Percentiles rank a stretch among this genome's conserved stretches.
These are phyloP conservation scores for Colletotrichum scovillei DNA, from an alignment of 2,329 filamentous ascomycete genomes.

Conservation along the genomic window DNA sequence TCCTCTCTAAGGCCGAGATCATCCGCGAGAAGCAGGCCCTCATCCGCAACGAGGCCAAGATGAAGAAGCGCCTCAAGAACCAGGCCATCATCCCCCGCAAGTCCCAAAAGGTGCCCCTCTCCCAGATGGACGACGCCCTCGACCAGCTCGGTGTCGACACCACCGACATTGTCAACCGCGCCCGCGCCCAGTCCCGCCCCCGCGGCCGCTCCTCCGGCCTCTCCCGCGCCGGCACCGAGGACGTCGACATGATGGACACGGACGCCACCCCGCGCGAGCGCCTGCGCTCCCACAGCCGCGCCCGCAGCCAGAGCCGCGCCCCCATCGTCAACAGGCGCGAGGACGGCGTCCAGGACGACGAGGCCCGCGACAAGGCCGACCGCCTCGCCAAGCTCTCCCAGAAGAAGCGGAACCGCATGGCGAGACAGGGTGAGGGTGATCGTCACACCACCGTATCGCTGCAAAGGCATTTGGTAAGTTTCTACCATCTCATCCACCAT, in stretches of 20 bases:
- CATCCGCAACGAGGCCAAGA: slow-evolving; percentile 93
- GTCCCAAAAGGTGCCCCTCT: slow-evolving; percentile 82
- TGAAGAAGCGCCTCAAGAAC: slow-evolving; percentile 98
- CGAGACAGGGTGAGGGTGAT: slow-evolving; percentile 95
- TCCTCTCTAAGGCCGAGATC: slow-evolving; percentile 90
- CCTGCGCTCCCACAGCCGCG: slow-evolving; percentile 79
- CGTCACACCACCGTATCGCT: slow-evolving; percentile 85
- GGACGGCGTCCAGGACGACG: slow-evolving; percentile 79
- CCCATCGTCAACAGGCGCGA: slow-evolving; percentile 74
- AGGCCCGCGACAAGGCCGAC: slow-evolving; percentile 81
- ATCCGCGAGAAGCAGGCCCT: slow-evolving; percentile 95
- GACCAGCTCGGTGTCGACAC: slow-evolving; percentile 89
- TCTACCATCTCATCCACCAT: neutral
- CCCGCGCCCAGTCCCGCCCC: slow-evolving; percentile 72
- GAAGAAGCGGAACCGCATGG: slow-evolving; percentile 99
- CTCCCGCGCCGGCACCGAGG: slow-evolving; percentile 70
- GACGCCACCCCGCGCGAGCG: slow-evolving; percentile 68
- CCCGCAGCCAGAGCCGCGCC: slow-evolving; percentile 56
- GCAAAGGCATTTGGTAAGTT: slow-evolving; percentile 89
- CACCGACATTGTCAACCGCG: slow-evolving; percentile 77
- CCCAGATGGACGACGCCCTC: slow-evolving; percentile 87
- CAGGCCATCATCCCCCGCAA: slow-evolving; percentile 91
- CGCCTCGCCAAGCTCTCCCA: slow-evolving; percentile 89
- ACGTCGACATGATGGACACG: slow-evolving; percentile 81
- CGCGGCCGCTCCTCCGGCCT: slow-evolving; percentile 79